These are phyloP conservation scores for Phytophthora idaei DNA, from an alignment of 352 stramenopile species.

Conservation along the genomic window DNA sequence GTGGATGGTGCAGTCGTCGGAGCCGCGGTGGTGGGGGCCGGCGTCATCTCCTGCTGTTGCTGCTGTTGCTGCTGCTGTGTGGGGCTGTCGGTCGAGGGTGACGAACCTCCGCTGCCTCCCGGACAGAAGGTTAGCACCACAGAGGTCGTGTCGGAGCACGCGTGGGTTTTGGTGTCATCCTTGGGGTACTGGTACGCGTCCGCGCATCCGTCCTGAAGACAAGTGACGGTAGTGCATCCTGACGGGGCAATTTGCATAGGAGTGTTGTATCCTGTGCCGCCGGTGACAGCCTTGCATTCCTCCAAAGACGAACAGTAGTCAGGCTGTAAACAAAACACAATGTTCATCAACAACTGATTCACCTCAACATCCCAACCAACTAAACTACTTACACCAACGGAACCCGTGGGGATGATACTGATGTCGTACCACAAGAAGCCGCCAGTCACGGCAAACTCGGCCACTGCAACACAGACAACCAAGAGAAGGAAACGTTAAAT, in stretches of 20 bases:
- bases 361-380: background rate
- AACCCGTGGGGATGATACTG: slow-evolving; percentile 46
- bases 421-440: slow-evolving; percentile 53
- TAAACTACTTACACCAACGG: slow-evolving; percentile 39
- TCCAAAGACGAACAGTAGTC: slow-evolving; percentile 47
- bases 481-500: slow-evolving; percentile 3
- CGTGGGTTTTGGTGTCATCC: slow-evolving; percentile 60
- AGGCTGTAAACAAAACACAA: slow-evolving; percentile 35
- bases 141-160: slow-evolving; percentile 38
- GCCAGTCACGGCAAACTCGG: slow-evolving; percentile 43
- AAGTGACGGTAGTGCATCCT: slow-evolving; percentile 54
- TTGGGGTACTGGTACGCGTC: slow-evolving; percentile 73
- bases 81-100: background rate
- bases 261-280: slow-evolving; percentile 67
- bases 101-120: slow-evolving; percentile 11
- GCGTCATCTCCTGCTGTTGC: background rate
- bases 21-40: background rate
- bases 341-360: slow-evolving; percentile 1
- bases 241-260: slow-evolving; percentile 63
- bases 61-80: slow-evolving; percentile 10
- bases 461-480: slow-evolving; percentile 33
- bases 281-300: slow-evolving; percentile 59
- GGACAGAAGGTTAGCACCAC: slow-evolving; percentile 63
- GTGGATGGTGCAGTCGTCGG: slow-evolving; percentile 2
- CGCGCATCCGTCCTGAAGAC: slow-evolving; percentile 52